Conservation (phyloP, 1,284 basidiomycete species). For the Cutaneotrichosporon sp. region DNA sequence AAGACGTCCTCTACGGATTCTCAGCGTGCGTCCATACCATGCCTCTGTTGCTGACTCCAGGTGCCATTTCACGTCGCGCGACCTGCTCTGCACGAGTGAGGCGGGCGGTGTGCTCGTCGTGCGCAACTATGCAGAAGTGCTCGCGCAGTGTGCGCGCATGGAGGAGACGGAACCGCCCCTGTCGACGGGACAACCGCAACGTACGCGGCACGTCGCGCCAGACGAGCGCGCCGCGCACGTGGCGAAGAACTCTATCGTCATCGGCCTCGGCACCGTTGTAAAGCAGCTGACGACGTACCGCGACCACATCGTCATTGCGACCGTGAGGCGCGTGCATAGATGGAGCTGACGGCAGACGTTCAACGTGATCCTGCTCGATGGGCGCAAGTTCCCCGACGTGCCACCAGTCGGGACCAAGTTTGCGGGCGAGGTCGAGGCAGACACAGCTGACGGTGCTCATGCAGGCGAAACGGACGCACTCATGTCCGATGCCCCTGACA, state of each 20-base stretch:
- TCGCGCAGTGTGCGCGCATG: constrained; percentile 8
- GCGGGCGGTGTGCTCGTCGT: constrained; percentile 27
- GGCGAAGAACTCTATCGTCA: constrained; percentile 17
- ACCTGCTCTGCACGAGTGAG: constrained; percentile 29
- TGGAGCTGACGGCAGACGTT: constrained; percentile 6
- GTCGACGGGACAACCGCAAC: neutral
- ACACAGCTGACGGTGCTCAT: neutral
- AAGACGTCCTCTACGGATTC: constrained; percentile 18
- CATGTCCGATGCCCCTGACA: neutral
- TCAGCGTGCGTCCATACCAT: constrained; percentile 25
- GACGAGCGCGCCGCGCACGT: constrained; percentile 14
- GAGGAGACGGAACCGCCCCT: neutral
- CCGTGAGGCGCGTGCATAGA: constrained; percentile 14
- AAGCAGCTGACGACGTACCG: constrained; percentile 28
- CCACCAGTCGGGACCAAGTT: neutral
- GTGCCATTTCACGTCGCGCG: constrained; percentile 32
- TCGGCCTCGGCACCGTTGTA: constrained; percentile 18
- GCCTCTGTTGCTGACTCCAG: neutral
- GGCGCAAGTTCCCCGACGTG: constrained; percentile 18
- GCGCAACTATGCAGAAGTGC: constrained; percentile 26
- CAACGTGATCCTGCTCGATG: constrained; percentile 26
- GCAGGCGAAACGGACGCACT: neutral
- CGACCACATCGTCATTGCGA: constrained; percentile 26
- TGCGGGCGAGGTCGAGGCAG: neutral
- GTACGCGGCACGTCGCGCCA: neutral